Conservation (phyloP, 345 rosid genomes). For the Erucastrum elatum region DNA sequence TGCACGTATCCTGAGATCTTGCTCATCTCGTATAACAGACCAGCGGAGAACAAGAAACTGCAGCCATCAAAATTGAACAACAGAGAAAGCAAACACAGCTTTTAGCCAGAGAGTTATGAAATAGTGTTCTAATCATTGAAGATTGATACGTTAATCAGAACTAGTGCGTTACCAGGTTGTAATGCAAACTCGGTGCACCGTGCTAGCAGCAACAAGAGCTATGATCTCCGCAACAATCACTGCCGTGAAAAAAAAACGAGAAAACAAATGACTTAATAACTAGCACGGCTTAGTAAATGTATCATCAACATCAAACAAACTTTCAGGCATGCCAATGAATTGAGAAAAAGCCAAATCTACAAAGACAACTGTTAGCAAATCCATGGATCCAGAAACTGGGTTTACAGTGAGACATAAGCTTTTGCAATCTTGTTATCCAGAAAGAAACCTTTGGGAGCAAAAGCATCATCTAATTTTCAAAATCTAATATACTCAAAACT, state of each 20-base stretch:
- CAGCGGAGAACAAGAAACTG: conserved; percentile 81
- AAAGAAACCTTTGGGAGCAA: too few relatives aligned
- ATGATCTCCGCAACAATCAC: conserved; percentile 65
- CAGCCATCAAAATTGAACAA: conserved; percentile 24
- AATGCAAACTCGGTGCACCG: conserved; percentile 78
- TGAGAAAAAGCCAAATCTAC: not conserved
- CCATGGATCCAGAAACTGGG: not conserved
- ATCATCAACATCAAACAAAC: not conserved
- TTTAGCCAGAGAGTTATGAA: not conserved
- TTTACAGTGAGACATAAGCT: not conserved
- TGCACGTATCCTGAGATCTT: conserved; percentile 74
- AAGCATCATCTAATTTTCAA: too few relatives aligned
- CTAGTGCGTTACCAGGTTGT: conserved; percentile 66
- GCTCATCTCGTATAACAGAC: conserved; percentile 70
- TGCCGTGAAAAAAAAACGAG: conserved; percentile 35
- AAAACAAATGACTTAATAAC: not conserved
- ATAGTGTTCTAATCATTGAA: not conserved
- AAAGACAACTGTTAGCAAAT: not conserved
- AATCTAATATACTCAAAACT: not conserved
- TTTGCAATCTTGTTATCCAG: too few relatives aligned
- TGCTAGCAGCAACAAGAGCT: conserved; percentile 76
- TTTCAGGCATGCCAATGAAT: not conserved
- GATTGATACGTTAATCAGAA: not conserved
- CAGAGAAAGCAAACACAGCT: not conserved
- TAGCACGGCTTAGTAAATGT: not conserved